Base-by-base conservation (phyloP, 75 land plant genomes). In the Azolla pinnata region DNA sequence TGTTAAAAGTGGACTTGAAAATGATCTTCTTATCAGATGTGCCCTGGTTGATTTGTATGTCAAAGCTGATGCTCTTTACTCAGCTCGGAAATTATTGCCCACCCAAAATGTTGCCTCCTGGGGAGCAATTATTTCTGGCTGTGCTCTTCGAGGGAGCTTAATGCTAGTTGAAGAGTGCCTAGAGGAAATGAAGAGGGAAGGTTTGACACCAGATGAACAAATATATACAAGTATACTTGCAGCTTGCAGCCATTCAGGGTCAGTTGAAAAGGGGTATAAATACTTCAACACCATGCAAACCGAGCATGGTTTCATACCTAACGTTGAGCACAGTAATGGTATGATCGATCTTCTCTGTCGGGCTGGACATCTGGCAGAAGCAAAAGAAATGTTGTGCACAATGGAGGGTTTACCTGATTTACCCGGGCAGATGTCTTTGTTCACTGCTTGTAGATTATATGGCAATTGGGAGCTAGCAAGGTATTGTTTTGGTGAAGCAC, bases 281-380 rank as follows among this genome's bases (percentile, higher is more conserved):
- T 29, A 56, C 33, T 76, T 76, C 48, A 31, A 70, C 9, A 10
- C 51, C n/a, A 76, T 76, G 79, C 29, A 32, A 16, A 27, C 19
- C 10, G 57, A 45, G 42, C 62, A 71, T 54, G 38, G 29, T 17
- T 29, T 70, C 5, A 44, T 14, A 5, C 74, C 79, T 29, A 62
- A 66, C n/a, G 47, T 63, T 12, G 49, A 23, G 29, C 79, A 76
- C 46, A 70, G 61, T 53, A 64, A 56, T 10, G 66, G 67, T 18
- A 52, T 77, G 46, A 71, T 77, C 32, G 75, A 72, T 49, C 50
- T 77, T 10, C 72, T 77, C 44, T 61, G 68, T 44, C 75, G 80
- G 51, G 67, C 55, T 9, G 80, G 80, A n/a, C n/a, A 23, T 24
- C 33, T 77, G 5, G 34, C 31, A 23, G 56, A 65, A 53, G 75